These are phyloP conservation scores for Candida ulmi DNA, from an alignment of 805 yeast species.

Conservation along the genomic window DNA sequence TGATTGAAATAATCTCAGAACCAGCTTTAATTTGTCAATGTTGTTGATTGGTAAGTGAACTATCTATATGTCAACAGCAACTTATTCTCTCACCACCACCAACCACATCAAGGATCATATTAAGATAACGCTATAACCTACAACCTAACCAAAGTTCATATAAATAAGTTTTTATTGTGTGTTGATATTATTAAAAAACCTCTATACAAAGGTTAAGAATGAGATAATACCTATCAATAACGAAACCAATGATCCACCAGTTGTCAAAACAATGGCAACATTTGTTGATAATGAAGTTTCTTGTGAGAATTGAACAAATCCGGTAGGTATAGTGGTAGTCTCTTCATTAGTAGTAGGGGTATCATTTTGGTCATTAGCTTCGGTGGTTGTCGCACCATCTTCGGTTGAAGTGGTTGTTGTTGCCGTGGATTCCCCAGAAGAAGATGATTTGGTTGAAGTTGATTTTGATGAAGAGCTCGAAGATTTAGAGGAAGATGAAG, in stretches of 20 bases:
- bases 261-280: background rate
- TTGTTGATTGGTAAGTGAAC: too few species aligned
- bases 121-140: too few species aligned
- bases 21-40: too few species aligned
- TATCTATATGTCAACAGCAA: too few species aligned
- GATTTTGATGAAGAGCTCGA: conserved; percentile 12
- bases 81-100: too few species aligned
- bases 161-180: too few species aligned
- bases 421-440: conserved; percentile 3
- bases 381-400: conserved; percentile 1
- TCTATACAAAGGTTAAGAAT: too few species aligned
- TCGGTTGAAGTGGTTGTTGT: conserved; percentile 1
- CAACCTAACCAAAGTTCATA: too few species aligned
- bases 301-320: conserved; percentile 4
- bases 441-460: conserved; percentile 7
- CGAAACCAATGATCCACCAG: background rate
- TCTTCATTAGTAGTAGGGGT: background rate
- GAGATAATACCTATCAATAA: too few species aligned
- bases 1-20: too few species aligned
- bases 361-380: background rate
- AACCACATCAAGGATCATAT: too few species aligned
- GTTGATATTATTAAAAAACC: too few species aligned
- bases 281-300: background rate
- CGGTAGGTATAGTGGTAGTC: background rate
- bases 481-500: conserved; percentile 14